Percentiles rank a stretch among this genome's conserved stretches.
These are phyloP conservation scores for Cladosporium sp. DNA, from an alignment of 2,329 filamentous ascomycete genomes.

Conservation along the genomic window DNA sequence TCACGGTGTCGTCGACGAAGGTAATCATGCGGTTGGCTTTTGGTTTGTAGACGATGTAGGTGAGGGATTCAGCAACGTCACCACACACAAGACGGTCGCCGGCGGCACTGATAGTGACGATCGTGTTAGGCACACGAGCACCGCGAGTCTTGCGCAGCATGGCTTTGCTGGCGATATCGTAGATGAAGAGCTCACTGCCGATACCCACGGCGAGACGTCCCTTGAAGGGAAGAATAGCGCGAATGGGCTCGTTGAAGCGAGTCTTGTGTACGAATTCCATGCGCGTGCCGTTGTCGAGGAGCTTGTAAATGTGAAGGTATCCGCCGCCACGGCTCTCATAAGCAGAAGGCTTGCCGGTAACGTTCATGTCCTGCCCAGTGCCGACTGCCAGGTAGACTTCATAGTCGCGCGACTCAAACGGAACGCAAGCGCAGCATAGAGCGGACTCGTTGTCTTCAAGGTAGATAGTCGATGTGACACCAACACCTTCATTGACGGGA, in stretches of 20 bases:
- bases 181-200: constrained; percentile 75
- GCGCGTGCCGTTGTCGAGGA: constrained; percentile 78
- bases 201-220: constrained; percentile 83
- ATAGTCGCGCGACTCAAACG: constrained; percentile 83
- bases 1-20: constrained; percentile 84
- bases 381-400: constrained; percentile 91
- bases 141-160: constrained; percentile 74
- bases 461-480: constrained; percentile 69
- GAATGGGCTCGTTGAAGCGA: constrained; percentile 79
- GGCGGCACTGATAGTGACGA: constrained; percentile 83
- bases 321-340: constrained; percentile 42
- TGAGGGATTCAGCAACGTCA: constrained; percentile 87
- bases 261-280: constrained; percentile 97
- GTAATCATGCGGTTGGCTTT: constrained; percentile 87
- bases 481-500: constrained; percentile 48
- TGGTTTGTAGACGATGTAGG: constrained; percentile 89
- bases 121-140: constrained; percentile 50
- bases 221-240: constrained; percentile 89
- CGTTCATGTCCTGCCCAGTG: constrained; percentile 76
- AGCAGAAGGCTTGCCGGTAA: constrained; percentile 15
- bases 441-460: constrained; percentile 87
- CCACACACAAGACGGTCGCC: constrained; percentile 87
- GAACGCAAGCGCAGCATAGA: constrained; percentile 75
- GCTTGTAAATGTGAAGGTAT: constrained; percentile 87
- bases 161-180: constrained; percentile 89